Conservation (phyloP, 495 filamentous ascomycete genomes). For the Massariosphaeria phaeospora region DNA sequence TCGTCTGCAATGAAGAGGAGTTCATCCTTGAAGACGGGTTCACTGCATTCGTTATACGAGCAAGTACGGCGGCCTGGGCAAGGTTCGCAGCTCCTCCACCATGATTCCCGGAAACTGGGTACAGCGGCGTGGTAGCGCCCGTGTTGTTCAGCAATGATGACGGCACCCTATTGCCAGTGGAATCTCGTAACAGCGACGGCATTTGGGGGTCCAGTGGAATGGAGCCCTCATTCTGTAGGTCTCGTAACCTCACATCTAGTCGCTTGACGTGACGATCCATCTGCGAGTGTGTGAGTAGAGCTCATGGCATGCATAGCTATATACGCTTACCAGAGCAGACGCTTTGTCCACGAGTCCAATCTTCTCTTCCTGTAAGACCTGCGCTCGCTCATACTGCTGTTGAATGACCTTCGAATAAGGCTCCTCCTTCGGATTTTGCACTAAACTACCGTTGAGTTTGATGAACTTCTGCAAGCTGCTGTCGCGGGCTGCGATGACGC, state of each 20-base stretch:
- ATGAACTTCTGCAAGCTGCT: slow-evolving; percentile 84
- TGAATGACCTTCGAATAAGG: slow-evolving; percentile 63
- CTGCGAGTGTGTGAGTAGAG: slow-evolving; percentile 21
- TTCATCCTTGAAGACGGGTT: slow-evolving; percentile 22
- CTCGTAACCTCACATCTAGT: slow-evolving; percentile 80
- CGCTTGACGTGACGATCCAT: slow-evolving; percentile 85
- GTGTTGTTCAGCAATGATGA: slow-evolving; percentile 45
- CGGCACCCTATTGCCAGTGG: slow-evolving; percentile 54
- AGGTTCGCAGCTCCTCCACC: slow-evolving; percentile 33
- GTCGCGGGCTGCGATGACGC: slow-evolving; percentile 71
- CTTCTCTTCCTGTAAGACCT: slow-evolving; percentile 82
- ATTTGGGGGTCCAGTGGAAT: slow-evolving; percentile 72
- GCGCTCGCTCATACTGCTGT: slow-evolving; percentile 64
- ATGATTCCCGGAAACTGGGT: slow-evolving; percentile 40
- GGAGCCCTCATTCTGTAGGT: slow-evolving; percentile 71
- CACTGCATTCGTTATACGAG: slow-evolving; percentile 36
- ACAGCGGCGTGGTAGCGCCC: slow-evolving; percentile 45
- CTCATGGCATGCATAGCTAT: not conserved
- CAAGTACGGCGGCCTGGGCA: slow-evolving; percentile 37
- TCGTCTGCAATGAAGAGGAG: slow-evolving; percentile 18
- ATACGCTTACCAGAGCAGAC: slow-evolving; percentile 50
- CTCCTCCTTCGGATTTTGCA: slow-evolving; percentile 82
- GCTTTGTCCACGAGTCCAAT: slow-evolving; percentile 73
- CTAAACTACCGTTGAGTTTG: slow-evolving; percentile 73
- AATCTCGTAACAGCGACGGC: slow-evolving; percentile 66